Percentiles rank a stretch among this genome's conserved stretches.
phyloP scores from a whole-genome alignment of 129 eudicot genomes.

The Flaveria brownii region DNA sequence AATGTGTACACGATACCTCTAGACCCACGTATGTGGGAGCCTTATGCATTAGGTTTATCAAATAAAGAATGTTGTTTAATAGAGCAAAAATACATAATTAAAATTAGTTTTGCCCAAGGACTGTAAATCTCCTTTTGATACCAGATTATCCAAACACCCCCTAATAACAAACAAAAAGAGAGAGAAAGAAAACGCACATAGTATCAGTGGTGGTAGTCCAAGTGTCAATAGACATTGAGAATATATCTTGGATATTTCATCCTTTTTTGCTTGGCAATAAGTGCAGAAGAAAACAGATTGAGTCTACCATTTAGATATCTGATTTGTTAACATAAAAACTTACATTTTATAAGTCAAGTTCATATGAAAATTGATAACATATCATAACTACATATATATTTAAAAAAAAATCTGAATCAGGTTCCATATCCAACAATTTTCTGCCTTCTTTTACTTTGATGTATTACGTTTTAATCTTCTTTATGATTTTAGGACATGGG shows the following conservation, averaged over 20 bases:
- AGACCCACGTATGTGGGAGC: no score
- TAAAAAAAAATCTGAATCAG: background rate
- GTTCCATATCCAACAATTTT: background rate
- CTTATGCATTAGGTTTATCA: background rate
- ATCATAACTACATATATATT: background rate
- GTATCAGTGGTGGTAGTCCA: no score
- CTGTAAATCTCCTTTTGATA: background rate
- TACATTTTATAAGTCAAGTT: background rate
- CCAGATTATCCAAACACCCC: no score
- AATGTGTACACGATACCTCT: no score
- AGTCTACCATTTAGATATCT: background rate
- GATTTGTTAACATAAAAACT: background rate
- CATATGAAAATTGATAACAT: background rate
- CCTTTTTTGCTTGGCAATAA: no score
- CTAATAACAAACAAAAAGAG: no score
- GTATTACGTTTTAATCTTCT: background rate
- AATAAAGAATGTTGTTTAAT: background rate
- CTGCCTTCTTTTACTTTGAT: background rate
- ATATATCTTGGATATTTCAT: no score
- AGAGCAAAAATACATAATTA: background rate
- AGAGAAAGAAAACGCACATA: no score
- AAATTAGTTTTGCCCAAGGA: background rate
- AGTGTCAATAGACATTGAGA: no score
- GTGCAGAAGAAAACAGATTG: background rate
- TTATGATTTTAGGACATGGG: conserved; percentile 49